Conservation (phyloP, 441 rosid genomes). For the Erodium moschatum region DNA sequence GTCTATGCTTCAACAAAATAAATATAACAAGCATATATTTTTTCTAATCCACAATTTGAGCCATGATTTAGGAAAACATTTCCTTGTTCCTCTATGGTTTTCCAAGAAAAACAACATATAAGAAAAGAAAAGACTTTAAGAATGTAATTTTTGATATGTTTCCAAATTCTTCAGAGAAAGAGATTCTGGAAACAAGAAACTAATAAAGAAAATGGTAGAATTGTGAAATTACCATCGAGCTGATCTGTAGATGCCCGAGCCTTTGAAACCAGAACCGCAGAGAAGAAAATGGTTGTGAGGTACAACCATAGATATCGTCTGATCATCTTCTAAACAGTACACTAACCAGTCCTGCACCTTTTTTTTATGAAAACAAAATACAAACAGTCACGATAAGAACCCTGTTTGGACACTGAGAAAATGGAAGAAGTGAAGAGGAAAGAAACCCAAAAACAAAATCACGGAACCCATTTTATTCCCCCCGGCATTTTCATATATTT, state of each 20-base stretch:
- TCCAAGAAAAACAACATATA: no score
- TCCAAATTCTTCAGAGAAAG: not conserved
- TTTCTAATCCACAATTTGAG: not conserved
- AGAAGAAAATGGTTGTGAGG: constrained; percentile 29
- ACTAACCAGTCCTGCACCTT: not conserved
- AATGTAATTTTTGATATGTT: not conserved
- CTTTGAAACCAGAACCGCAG: constrained; percentile 28
- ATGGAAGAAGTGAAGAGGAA: constrained; percentile 9
- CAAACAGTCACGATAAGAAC: not conserved
- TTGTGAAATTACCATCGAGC: constrained; percentile 45
- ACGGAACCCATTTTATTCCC: not conserved
- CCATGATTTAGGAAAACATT: no score
- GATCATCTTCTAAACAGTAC: constrained; percentile 28
- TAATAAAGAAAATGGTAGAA: not conserved
- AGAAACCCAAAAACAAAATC: not conserved
- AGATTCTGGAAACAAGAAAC: not conserved
- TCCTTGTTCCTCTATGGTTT: no score
- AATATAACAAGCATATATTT: not conserved
- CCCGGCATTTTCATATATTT: not conserved
- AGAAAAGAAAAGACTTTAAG: not conserved
- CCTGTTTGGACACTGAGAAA: constrained; percentile 25
- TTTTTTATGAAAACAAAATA: constrained; percentile 17
- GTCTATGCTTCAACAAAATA: not conserved
- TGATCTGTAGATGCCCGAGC: constrained; percentile 50
- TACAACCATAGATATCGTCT: constrained; percentile 18